Conservation (phyloP, 768 basidiomycete species). For the Stropharia rugosoannulata region DNA sequence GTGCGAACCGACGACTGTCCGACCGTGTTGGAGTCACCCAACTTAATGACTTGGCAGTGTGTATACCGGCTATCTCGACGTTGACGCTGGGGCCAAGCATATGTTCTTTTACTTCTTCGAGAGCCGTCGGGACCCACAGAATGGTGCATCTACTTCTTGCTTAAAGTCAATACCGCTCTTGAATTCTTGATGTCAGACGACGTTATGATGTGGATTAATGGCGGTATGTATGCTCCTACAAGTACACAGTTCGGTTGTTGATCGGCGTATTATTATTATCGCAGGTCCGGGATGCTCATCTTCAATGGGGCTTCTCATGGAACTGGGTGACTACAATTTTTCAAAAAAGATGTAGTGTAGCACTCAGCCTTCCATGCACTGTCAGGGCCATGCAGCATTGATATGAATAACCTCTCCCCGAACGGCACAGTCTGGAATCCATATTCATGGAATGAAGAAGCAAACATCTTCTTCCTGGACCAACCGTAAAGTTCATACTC, state of each 20-base stretch:
- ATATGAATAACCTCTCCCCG: slow-evolving; percentile 50
- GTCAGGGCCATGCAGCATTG: slow-evolving; percentile 47
- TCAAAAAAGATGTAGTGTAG: not conserved
- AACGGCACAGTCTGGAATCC: slow-evolving; percentile 68
- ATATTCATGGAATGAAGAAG: slow-evolving; percentile 63
- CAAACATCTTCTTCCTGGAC: slow-evolving; percentile 73
- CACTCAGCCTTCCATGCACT: not conserved
- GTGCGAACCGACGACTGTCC: slow-evolving; percentile 5
- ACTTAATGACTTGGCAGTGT: slow-evolving; percentile 19
- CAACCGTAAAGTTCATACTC: slow-evolving; percentile 43
- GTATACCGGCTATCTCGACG: slow-evolving; percentile 41
- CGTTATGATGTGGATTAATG: slow-evolving; percentile 73
- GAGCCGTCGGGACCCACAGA: slow-evolving; percentile 55
- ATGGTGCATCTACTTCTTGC: slow-evolving; percentile 39
- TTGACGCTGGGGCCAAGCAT: slow-evolving; percentile 55
- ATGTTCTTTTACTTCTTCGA: slow-evolving; percentile 80
- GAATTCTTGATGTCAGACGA: slow-evolving; percentile 40
- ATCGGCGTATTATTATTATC: not conserved
- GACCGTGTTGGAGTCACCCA: too few species aligned
- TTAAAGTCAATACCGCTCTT: not conserved
- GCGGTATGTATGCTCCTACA: slow-evolving; percentile 33
- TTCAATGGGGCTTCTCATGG: slow-evolving; percentile 68
- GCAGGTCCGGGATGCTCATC: slow-evolving; percentile 57
- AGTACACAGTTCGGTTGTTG: too few species aligned
- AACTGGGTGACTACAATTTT: slow-evolving; percentile 47